phyloP scores from a whole-genome alignment of 108 stramenopile species.

The Skeletonema menzelii region DNA sequence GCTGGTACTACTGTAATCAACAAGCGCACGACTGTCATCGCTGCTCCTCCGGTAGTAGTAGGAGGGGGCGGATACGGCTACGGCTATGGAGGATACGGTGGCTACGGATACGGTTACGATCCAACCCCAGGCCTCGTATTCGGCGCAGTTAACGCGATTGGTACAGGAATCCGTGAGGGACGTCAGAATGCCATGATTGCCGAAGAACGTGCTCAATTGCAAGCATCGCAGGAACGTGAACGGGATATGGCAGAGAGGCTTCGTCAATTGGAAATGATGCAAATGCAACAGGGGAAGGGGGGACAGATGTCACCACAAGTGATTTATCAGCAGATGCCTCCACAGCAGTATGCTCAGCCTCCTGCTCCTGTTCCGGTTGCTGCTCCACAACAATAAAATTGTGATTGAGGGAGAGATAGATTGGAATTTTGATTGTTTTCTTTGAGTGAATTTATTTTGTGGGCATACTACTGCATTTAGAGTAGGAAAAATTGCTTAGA shows the following conservation, averaged over 20 bases:
- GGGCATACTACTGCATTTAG: background rate
- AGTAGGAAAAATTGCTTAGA: background rate
- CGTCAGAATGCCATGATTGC: slow-evolving; percentile 45
- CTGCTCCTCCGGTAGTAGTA: slow-evolving; percentile 31
- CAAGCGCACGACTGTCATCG: slow-evolving; percentile 18
- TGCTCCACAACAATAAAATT: background rate
- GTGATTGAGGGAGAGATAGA: background rate
- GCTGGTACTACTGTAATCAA: slow-evolving; percentile 27
- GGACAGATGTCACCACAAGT: slow-evolving; percentile 2
- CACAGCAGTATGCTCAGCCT: background rate
- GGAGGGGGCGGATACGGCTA: slow-evolving; percentile 37
- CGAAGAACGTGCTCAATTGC: slow-evolving; percentile 31
- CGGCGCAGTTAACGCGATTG: slow-evolving; percentile 37
- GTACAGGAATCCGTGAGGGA: slow-evolving; percentile 43
- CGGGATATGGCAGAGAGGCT: slow-evolving; percentile 41
- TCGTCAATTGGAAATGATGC: slow-evolving; percentile 46
- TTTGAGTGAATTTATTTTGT: background rate
- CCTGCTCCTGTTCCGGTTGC: slow-evolving; percentile 3
- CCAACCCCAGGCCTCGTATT: slow-evolving; percentile 44
- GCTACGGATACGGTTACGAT: slow-evolving; percentile 19
- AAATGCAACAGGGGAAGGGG: slow-evolving; percentile 28
- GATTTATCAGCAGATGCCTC: background rate
- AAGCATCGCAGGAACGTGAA: slow-evolving; percentile 29
- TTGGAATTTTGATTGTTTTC: background rate
- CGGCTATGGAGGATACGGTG: slow-evolving; percentile 21